Percentiles rank a stretch among this genome's conserved stretches.
Conservation (phyloP, 73 alveolate species). For the Breviolum minutum region DNA sequence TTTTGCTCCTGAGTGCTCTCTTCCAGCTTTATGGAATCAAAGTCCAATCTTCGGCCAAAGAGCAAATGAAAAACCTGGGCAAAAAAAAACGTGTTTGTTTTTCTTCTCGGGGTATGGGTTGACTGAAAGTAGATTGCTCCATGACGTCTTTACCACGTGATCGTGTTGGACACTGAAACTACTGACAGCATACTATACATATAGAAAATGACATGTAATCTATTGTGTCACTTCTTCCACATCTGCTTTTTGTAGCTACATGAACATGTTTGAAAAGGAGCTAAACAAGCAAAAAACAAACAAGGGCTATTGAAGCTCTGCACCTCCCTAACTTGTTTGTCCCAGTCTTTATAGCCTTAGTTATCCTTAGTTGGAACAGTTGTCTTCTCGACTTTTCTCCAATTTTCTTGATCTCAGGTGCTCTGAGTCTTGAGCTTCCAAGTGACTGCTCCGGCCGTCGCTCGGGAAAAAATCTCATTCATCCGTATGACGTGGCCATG, state of each 20-base stretch:
- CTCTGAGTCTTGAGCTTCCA: not conserved
- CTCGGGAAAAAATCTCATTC: constrained; percentile 38
- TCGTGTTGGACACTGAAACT: not conserved
- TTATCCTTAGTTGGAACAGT: too few species aligned
- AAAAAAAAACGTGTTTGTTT: too few species aligned
- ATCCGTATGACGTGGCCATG: not conserved
- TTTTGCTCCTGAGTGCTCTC: constrained; percentile 64
- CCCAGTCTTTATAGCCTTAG: too few species aligned
- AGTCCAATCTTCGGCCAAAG: constrained; percentile 55
- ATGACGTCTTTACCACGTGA: not conserved
- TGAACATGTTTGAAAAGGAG: not conserved
- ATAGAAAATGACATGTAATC: too few species aligned
- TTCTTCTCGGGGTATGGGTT: too few species aligned
- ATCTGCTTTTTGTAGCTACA: not conserved
- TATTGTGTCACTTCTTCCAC: not conserved
- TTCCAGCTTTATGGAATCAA: constrained; percentile 34
- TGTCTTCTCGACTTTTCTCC: too few species aligned
- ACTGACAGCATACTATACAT: too few species aligned
- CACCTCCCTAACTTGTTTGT: too few species aligned
- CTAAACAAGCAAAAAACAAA: not conserved
- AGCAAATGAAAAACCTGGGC: not conserved
- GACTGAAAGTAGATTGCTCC: not conserved
- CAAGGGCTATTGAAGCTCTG: too few species aligned
- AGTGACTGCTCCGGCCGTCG: constrained; percentile 52
- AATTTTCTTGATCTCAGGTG: too few species aligned